phyloP scores from a whole-genome alignment of 2,329 filamentous ascomycete species.

The Apiospora saccharicola region DNA sequence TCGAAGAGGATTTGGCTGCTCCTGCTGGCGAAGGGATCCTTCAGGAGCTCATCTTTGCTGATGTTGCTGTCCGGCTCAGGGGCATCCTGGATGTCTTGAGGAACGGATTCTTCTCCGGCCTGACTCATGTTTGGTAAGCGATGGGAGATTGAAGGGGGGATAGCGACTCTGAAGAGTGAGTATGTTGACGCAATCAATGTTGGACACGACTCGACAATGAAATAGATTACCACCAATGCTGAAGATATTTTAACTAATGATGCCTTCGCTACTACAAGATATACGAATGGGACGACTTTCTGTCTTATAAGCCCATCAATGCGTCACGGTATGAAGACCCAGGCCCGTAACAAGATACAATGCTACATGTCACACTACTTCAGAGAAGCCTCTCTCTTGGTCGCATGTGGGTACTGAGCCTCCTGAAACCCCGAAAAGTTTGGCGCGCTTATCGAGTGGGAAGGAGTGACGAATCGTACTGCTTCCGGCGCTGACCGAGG shows the following conservation, averaged over 20 bases:
- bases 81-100: background rate
- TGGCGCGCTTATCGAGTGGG: background rate
- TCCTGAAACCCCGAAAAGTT: background rate
- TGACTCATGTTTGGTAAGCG: background rate
- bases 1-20: conserved; percentile 46
- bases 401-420: no score
- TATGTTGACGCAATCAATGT: background rate
- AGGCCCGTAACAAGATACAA: background rate
- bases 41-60: conserved; percentile 21
- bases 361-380: no score
- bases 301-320: background rate
- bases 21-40: conserved; percentile 46
- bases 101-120: background rate
- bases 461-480: background rate
- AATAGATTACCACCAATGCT: background rate
- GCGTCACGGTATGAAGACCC: background rate
- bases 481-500: background rate
- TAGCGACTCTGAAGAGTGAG: no score
- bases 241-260: background rate
- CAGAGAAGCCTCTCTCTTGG: background rate
- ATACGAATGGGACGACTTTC: background rate
- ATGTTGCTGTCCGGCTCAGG: background rate
- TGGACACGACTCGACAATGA: background rate
- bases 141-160: background rate
- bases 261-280: background rate